Evolutionary conservation across 164 flowering plant species (phyloP).

Genomic region (Hamamelis virginiana): DNA sequence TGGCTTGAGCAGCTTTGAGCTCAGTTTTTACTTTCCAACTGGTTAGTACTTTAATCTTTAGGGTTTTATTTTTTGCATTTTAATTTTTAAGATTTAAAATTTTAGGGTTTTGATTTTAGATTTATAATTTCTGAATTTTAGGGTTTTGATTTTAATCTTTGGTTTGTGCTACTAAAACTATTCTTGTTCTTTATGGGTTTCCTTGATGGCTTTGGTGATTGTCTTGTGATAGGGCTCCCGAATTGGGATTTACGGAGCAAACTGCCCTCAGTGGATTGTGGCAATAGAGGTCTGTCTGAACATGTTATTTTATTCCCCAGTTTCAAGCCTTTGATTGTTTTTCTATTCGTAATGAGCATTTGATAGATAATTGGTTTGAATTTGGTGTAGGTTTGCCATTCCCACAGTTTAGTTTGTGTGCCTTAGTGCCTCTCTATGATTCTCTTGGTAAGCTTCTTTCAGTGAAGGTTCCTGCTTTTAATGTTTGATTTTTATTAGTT

Average conservation of each 20-base stretch:
- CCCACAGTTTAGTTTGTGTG: constrained; percentile 83
- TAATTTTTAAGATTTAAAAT: too few species aligned
- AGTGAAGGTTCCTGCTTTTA: not conserved
- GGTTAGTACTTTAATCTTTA: too few species aligned
- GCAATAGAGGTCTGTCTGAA: constrained; percentile 82
- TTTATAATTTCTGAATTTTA: too few species aligned
- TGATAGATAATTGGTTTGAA: not conserved
- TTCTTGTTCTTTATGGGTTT: too few species aligned
- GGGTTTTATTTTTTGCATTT: too few species aligned
- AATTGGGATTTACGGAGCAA: constrained; percentile 87
- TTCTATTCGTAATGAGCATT: not conserved
- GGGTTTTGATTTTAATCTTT: too few species aligned
- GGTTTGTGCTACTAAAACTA: too few species aligned
- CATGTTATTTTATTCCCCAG: not conserved
- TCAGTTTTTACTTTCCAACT: too few species aligned
- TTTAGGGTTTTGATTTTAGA: too few species aligned
- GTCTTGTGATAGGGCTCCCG: too few species aligned
- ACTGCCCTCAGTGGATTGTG: constrained; percentile 90
- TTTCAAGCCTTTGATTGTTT: not conserved
- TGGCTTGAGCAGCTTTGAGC: too few species aligned
- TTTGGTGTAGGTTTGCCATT: constrained; percentile 70
- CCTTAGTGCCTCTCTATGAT: constrained; percentile 96
- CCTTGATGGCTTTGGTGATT: too few species aligned
- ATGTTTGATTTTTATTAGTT: not conserved
- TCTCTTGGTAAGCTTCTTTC: constrained; percentile 65